Base-by-base conservation (phyloP, 1,284 basidiomycete genomes). In the Cryptococcus sp. region DNA sequence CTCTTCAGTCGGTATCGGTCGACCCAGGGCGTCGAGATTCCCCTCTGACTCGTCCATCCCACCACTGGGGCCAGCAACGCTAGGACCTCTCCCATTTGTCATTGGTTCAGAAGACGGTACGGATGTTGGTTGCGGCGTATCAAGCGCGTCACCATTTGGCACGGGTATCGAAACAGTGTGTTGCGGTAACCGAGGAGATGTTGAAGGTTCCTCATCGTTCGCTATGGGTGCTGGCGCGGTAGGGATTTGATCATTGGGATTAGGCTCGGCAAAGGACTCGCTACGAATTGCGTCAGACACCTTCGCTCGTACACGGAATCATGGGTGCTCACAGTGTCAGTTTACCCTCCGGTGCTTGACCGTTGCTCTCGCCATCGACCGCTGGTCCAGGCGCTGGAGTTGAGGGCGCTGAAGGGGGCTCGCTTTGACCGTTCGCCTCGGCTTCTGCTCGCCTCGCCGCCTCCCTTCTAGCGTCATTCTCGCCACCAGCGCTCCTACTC, bases 1-100 rank as follows among this genome's bases (percentile, higher is more conserved):
- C 68, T 96, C 92, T 51, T 89, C 77, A 0, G 71, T 71, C 0
- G 78, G 73, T 13, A 78, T 78, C 13, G 77, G 72, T 38, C 73
- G 61, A 3, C 75, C 77, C 22, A 65, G 55, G 10, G 65, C 49
- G 47, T 75, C 72, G 13, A 74, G 54, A 41, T 55, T 62, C 3
- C 71, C 72, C 35, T 72, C 73, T 1, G 47, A 61, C 39, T 65
- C 72, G 22, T 71, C 69, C 15, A 55, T 55, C 3, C 25, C 58
- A 11, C 22, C 48, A 3, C 47, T 20, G 7, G 45, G 22, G 30
- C 30, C 30, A 35, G 30, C 30, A 20, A 30, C 16, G 3, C 45
- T 40, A 13, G 20, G 25, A 4, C 38, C 19, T 17, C n/a, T 15
- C n/a, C 53, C 53, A 43, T 59, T 48, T 17, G 47, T 47, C 48